Evolutionary conservation across 495 filamentous ascomycete genomes (phyloP), one percentile per base, ranked within the genome.

Genomic region (Penicilliopsis zonata): DNA sequence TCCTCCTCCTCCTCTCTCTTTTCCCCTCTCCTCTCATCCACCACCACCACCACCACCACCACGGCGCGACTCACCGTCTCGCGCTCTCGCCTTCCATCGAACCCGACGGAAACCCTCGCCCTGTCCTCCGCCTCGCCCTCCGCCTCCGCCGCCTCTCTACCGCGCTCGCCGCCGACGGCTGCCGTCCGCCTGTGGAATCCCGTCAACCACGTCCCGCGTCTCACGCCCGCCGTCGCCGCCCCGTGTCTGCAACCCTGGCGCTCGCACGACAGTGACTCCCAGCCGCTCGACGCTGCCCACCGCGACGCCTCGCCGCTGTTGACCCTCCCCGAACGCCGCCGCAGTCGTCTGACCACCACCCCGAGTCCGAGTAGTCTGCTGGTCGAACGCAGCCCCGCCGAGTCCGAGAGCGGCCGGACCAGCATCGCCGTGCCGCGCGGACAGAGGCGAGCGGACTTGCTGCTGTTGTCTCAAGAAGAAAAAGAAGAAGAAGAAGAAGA

Each of bases 301-400:
- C 55, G 59, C 16, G 75, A 74, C 59, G 75, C 75, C 28, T 75
- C 72, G 43, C 80, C 80, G 10, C 71, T 86, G 12, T 65, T 86
- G 31, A 72, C 74, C 9, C 66, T 82, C 19, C 71, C 78, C 28
- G 78, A 84, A 41, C 71, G 72, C 40, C 74, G 70, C 27, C 70
- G 70, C 44, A 72, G 56, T 38, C 63, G 76, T 25, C 61, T 55
- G 3, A 54, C 61, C 35, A n/a, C n/a, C n/a, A n/a, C n/a, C n/a
- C 59, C 61, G 8, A 67, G 68, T 30, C 67, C 70, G 18, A 69
- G 63, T 30, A 82, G 76, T 44, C 57, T 80, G 18, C 62, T 77
- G 36, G 70, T 83, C 31, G 78, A 84, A 40, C 72, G 70, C 40
- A 76, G 67, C 36, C 55, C 63, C 28, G 65, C 52, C 20, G 63